Conservation (phyloP, 768 basidiomycete genomes). For the Mycena olivaceomarginata region DNA sequence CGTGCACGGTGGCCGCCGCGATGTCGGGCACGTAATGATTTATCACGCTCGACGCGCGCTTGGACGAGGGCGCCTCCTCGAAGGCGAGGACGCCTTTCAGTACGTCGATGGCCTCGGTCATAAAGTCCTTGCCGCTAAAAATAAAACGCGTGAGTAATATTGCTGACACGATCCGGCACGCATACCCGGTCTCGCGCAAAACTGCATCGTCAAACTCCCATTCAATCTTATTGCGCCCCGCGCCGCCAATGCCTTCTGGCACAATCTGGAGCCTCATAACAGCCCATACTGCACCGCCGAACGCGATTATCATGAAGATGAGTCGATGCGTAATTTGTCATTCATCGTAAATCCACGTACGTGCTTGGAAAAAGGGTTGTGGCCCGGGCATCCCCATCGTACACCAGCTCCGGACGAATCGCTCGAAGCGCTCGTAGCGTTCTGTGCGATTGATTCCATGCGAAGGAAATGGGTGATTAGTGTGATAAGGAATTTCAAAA, state of each 20-base stretch:
- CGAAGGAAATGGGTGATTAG: conserved; percentile 14
- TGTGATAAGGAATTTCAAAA: conserved; percentile 27
- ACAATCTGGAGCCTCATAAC: conserved; percentile 88
- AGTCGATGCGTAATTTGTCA: no score
- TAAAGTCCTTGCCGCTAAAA: conserved; percentile 92
- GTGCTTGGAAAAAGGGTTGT: conserved; percentile 88
- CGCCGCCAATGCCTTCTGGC: conserved; percentile 88
- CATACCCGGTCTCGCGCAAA: conserved; percentile 95
- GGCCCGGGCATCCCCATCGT: conserved; percentile 92
- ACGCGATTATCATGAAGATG: background rate
- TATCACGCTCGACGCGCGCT: conserved; percentile 50
- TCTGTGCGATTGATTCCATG: conserved; percentile 58
- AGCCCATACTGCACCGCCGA: conserved; percentile 77
- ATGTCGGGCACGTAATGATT: conserved; percentile 52
- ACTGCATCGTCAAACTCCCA: conserved; percentile 98
- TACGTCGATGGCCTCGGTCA: conserved; percentile 92
- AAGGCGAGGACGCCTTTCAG: conserved; percentile 92
- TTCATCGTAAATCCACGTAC: conserved; percentile 55
- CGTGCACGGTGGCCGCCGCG: conserved; percentile 62
- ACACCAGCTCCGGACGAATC: conserved; percentile 90
- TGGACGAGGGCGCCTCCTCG: conserved; percentile 75
- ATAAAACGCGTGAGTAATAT: conserved; percentile 43
- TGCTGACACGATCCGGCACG: conserved; percentile 37
- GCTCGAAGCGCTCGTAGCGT: conserved; percentile 83
- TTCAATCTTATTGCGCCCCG: conserved; percentile 81